A percentile compares a stretch with the other conserved stretches of the same genome.
Evolutionary conservation across 768 basidiomycete species (phyloP).

Genomic region (Kwoniella bestiolae): DNA sequence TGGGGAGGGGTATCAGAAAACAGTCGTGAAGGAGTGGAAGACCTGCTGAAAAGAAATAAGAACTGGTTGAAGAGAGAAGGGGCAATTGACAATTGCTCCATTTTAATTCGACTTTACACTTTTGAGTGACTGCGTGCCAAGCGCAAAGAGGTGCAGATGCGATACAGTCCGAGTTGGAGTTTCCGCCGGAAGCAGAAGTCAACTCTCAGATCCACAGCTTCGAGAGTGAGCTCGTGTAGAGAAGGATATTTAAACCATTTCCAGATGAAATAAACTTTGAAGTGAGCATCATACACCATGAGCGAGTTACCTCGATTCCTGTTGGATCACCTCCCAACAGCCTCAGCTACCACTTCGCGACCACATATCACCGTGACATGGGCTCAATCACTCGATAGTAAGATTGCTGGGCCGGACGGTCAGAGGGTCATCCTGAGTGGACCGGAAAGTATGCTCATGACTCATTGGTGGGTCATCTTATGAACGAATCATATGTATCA

Average conservation of each 20-base stretch:
- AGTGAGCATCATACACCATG: not conserved
- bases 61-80: too few relatives aligned
- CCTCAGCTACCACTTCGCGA: conserved; percentile 13
- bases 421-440: conserved; percentile 82
- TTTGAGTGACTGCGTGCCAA: conserved; percentile 1
- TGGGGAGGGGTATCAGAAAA: too few relatives aligned
- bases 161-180: not conserved
- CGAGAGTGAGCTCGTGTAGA: too few relatives aligned
- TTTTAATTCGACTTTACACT: too few relatives aligned
- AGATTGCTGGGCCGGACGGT: conserved; percentile 78
- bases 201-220: not conserved
- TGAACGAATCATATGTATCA: not conserved
- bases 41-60: not conserved
- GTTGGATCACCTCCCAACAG: conserved; percentile 2
- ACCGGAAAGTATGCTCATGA: conserved; percentile 85
- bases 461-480: conserved; percentile 73
- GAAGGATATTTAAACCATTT: too few relatives aligned
- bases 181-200: not conserved
- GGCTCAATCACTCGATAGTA: conserved; percentile 66
- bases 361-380: conserved; percentile 60
- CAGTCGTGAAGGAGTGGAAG: not conserved
- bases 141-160: not conserved
- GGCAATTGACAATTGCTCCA: too few relatives aligned
- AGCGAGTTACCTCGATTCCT: conserved; percentile 7
- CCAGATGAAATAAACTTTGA: not conserved